A percentile compares a stretch with the other conserved stretches of the same genome.
Conservation (phyloP, 306 rosid species). For the Medicago lupulina region DNA sequence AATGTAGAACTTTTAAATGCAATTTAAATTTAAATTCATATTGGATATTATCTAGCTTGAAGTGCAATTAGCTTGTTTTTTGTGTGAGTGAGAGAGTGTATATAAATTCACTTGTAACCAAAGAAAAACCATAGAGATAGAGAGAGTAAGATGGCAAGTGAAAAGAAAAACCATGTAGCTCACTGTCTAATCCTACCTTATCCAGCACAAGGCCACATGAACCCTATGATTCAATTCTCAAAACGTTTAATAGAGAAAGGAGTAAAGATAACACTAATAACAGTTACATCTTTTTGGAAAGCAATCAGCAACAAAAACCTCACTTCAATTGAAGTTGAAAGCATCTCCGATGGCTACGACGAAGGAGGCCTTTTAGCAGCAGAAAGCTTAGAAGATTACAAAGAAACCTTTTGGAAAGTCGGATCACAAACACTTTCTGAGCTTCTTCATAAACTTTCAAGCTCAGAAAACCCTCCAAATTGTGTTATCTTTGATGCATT, state of each 20-base stretch:
- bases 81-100: neutral
- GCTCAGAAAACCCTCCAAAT: slow-evolving; percentile 15
- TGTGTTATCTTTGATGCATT: slow-evolving; percentile 35
- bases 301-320: slow-evolving; percentile 10
- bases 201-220: slow-evolving; percentile 34
- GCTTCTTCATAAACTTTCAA: neutral
- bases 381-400: neutral
- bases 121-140: too few relatives aligned
- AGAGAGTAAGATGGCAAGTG: slow-evolving; percentile 16
- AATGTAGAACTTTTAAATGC: too few relatives aligned
- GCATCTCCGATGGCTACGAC: slow-evolving; percentile 30
- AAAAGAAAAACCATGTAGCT: neutral
- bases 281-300: neutral
- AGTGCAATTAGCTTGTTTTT: neutral
- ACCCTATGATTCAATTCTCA: slow-evolving; percentile 32
- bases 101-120: neutral
- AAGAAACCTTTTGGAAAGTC: slow-evolving; percentile 14
- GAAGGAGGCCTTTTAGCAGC: slow-evolving; percentile 17
- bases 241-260: slow-evolving; percentile 4
- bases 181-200: slow-evolving; percentile 24
- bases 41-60: too few relatives aligned
- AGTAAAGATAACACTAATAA: slow-evolving; percentile 17
- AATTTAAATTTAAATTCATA: too few relatives aligned
- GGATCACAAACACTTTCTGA: slow-evolving; percentile 12
- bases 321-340: slow-evolving; percentile 12